Conservation (phyloP, 1,284 basidiomycete species). For the Porogramme epimiltina region DNA sequence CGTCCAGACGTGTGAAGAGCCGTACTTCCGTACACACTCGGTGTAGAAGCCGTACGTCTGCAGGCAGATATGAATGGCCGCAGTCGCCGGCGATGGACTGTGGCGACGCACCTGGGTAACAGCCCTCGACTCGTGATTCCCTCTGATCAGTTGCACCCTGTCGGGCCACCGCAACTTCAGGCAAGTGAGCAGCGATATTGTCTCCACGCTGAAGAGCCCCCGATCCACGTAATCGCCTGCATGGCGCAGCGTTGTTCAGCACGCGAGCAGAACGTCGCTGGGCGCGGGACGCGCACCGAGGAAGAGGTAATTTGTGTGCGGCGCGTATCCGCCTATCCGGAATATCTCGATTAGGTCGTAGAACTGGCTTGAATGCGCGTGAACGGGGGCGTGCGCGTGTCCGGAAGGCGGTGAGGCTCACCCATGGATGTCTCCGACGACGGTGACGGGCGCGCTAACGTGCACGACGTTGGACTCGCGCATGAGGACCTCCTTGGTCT, state of each 20-base stretch:
- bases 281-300: constrained; percentile 63
- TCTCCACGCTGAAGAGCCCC: constrained; percentile 97
- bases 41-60: constrained; percentile 99
- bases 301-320: constrained; percentile 97
- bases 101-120: constrained; percentile 84
- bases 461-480: constrained; percentile 98
- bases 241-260: not conserved
- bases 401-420: constrained; percentile 47
- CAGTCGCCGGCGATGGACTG: constrained; percentile 19
- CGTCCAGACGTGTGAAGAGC: constrained; percentile 95
- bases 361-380: constrained; percentile 79
- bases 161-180: constrained; percentile 97
- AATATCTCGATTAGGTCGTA: constrained; percentile 99
- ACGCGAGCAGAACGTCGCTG: constrained; percentile 11
- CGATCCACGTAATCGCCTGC: constrained; percentile 96
- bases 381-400: constrained; percentile 21
- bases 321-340: constrained; percentile 95
- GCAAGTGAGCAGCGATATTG: constrained; percentile 95
- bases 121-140: constrained; percentile 97
- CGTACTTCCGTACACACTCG: constrained; percentile 98
- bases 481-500: constrained; percentile 99
- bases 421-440: constrained; percentile 99
- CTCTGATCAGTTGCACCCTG: constrained; percentile 94
- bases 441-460: constrained; percentile 96
- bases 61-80: constrained; percentile 23